These are phyloP conservation scores for Penicillium brevicompactum DNA, from an alignment of 2,329 filamentous ascomycete genomes.

Conservation along the genomic window DNA sequence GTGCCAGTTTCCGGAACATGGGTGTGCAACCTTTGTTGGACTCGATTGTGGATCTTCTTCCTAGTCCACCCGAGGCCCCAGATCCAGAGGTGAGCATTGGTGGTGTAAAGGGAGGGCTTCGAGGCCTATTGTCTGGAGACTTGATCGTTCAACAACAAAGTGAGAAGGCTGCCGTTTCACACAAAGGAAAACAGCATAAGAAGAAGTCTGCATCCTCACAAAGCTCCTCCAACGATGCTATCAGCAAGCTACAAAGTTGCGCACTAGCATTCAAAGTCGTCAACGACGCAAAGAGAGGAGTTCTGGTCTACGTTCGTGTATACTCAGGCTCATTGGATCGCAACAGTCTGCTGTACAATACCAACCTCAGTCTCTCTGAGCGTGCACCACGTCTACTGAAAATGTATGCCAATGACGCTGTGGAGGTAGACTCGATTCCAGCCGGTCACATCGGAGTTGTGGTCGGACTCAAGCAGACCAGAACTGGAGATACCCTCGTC, in stretches of 20 bases:
- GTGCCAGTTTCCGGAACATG: conserved; percentile 90
- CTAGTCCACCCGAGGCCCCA: conserved; percentile 77
- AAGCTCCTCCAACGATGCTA: conserved; percentile 48
- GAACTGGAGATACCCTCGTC: conserved; percentile 90
- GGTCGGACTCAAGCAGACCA: conserved; percentile 82
- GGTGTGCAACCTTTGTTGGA: conserved; percentile 91
- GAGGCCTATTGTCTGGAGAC: conserved; percentile 51
- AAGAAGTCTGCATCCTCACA: conserved; percentile 45
- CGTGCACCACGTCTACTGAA: conserved; percentile 78
- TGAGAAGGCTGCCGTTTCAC: conserved; percentile 29
- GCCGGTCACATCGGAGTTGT: conserved; percentile 94
- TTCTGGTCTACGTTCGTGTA: conserved; percentile 87
- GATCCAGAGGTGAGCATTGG: conserved; percentile 76
- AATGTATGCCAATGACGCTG: conserved; percentile 84
- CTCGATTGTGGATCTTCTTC: conserved; percentile 83
- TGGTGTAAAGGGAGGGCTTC: conserved; percentile 56
- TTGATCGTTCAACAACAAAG: conserved; percentile 41
- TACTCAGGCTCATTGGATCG: conserved; percentile 81
- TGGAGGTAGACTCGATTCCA: conserved; percentile 77
- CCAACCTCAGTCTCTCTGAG: conserved; percentile 77
- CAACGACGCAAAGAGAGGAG: conserved; percentile 80
- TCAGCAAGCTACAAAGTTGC: conserved; percentile 68
- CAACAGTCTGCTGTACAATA: conserved; percentile 81
- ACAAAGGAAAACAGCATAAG: conserved; percentile 41
- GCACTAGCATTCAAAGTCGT: conserved; percentile 89